A percentile compares a stretch with the other conserved stretches of the same genome.
phyloP scores from a whole-genome alignment of 805 yeast species.

The Teunomyces gatunensis region DNA sequence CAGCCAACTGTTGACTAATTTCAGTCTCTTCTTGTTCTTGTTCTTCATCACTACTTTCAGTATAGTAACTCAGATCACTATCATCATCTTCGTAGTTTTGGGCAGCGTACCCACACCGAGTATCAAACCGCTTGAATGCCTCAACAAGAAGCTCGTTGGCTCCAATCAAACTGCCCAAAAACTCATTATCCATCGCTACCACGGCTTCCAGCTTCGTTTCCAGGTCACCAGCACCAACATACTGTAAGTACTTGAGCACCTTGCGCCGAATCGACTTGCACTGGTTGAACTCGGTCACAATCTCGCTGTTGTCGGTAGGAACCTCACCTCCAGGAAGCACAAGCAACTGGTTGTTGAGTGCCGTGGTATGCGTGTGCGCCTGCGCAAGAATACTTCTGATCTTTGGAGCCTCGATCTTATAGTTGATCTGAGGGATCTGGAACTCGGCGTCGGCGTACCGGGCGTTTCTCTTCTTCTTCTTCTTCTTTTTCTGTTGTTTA shows the following conservation, averaged over 20 bases:
- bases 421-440: slow-evolving; percentile 65
- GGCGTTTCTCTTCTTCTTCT: slow-evolving; percentile 11
- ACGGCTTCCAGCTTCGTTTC: slow-evolving; percentile 24
- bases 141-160: slow-evolving; percentile 88
- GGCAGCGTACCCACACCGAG: slow-evolving; percentile 39
- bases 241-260: slow-evolving; percentile 77
- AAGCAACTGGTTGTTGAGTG: slow-evolving; percentile 52
- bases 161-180: slow-evolving; percentile 78
- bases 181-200: slow-evolving; percentile 61
- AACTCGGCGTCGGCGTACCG: slow-evolving; percentile 47
- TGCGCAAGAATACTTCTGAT: slow-evolving; percentile 69
- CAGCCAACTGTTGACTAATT: slow-evolving; percentile 2
- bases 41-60: slow-evolving; percentile 30
- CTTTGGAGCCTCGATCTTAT: slow-evolving; percentile 69
- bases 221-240: slow-evolving; percentile 56
- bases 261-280: slow-evolving; percentile 75
- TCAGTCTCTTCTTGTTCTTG: slow-evolving; percentile 23
- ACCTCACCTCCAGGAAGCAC: slow-evolving; percentile 45
- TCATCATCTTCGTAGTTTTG: slow-evolving; percentile 24
- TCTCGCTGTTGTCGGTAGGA: slow-evolving; percentile 62
- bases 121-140: slow-evolving; percentile 69
- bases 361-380: slow-evolving; percentile 70
- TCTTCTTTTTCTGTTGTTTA: slow-evolving; percentile 2
- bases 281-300: slow-evolving; percentile 66
- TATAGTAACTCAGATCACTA: slow-evolving; percentile 37